Percentiles rank a stretch among this genome's conserved stretches.
Evolutionary conservation across 768 basidiomycete species (phyloP).

Genomic region (Phlebiopsis gigantea): DNA sequence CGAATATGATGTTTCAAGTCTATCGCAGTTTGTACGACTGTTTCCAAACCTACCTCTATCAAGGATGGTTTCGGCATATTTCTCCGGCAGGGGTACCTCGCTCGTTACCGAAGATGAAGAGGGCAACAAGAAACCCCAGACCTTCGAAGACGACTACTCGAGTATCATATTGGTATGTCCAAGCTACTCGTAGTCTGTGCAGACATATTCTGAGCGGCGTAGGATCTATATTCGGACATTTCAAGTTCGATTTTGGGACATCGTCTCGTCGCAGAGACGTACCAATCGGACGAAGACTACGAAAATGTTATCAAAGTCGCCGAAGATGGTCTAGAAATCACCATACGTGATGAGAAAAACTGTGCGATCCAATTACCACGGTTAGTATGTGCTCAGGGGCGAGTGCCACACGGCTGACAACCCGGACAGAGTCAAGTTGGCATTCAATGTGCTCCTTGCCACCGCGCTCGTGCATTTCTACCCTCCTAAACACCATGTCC

Average conservation of each 20-base stretch:
- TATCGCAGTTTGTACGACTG: conserved; percentile 56
- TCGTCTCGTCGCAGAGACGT: conserved; percentile 60
- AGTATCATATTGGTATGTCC: conserved; percentile 57
- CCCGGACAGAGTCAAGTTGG: conserved; percentile 50
- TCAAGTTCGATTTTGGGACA: conserved; percentile 61
- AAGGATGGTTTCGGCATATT: conserved; percentile 59
- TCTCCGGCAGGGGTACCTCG: conserved; percentile 50
- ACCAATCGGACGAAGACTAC: conserved; percentile 68
- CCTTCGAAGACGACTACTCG: conserved; percentile 47
- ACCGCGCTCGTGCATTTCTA: conserved; percentile 79
- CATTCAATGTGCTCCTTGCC: conserved; percentile 67
- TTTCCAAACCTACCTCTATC: conserved; percentile 61
- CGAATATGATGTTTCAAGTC: conserved; percentile 49
- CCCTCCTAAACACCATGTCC: conserved; percentile 84
- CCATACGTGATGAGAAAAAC: conserved; percentile 49
- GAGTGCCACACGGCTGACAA: background rate
- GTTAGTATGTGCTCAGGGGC: too few species aligned
- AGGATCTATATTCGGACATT: conserved; percentile 52
- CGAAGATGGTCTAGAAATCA: conserved; percentile 60
- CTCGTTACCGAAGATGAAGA: conserved; percentile 38
- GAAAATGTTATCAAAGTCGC: conserved; percentile 64
- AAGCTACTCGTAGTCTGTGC: background rate
- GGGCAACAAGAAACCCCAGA: conserved; percentile 21
- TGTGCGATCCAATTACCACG: conserved; percentile 47
- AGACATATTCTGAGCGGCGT: background rate